A percentile compares a stretch with the other conserved stretches of the same genome.
Conservation (phyloP, 345 rosid genomes). For the Eucalyptus pauciflora region DNA sequence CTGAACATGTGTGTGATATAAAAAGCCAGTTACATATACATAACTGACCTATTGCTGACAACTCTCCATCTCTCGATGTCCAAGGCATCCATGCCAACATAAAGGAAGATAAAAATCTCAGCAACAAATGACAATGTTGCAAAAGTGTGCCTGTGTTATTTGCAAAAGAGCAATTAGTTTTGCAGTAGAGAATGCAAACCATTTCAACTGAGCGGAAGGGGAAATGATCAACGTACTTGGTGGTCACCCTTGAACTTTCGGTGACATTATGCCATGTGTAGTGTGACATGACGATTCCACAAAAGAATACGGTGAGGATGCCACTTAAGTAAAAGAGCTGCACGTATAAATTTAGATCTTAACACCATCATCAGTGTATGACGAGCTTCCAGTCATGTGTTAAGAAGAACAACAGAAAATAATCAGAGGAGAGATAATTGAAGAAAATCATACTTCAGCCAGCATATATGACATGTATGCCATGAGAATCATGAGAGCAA, state of each 20-base stretch:
- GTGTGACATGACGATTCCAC: slow-evolving; percentile 97
- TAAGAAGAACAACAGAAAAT: background rate
- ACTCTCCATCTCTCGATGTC: slow-evolving; percentile 89
- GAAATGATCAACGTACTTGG: slow-evolving; percentile 38
- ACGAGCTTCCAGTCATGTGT: background rate
- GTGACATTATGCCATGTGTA: slow-evolving; percentile 97
- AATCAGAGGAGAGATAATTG: background rate
- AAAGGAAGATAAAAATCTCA: slow-evolving; percentile 93
- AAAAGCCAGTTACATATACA: background rate
- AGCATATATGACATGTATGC: slow-evolving; percentile 92
- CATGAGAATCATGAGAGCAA: slow-evolving; percentile 93
- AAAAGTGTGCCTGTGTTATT: slow-evolving; percentile 64
- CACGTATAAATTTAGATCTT: slow-evolving; percentile 1
- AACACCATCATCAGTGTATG: background rate
- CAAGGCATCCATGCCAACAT: slow-evolving; percentile 97
- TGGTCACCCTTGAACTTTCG: slow-evolving; percentile 83
- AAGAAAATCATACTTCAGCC: slow-evolving; percentile 56
- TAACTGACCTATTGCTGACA: slow-evolving; percentile 54
- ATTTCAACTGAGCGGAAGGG: background rate
- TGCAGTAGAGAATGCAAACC: background rate
- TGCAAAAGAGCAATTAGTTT: background rate
- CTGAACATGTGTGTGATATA: background rate
- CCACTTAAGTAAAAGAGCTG: slow-evolving; percentile 81
- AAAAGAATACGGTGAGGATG: slow-evolving; percentile 91
- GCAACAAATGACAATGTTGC: slow-evolving; percentile 87